These are phyloP conservation scores for Hysterangium stoloniferum DNA, from an alignment of 768 basidiomycete species.

Conservation along the genomic window DNA sequence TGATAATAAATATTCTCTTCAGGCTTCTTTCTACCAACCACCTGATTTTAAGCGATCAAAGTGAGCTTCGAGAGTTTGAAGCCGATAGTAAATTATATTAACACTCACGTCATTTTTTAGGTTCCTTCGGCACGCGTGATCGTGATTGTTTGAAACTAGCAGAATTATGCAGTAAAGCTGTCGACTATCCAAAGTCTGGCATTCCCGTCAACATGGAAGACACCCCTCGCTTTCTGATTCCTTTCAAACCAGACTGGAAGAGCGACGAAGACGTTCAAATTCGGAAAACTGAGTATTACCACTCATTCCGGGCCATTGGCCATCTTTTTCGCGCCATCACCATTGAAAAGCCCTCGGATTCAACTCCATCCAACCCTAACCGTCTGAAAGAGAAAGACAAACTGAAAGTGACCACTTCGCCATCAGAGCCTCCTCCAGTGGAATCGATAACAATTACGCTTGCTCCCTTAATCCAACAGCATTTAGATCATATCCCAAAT, in stretches of 20 bases:
- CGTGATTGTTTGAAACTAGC: conserved; percentile 50
- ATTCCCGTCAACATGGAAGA: conserved; percentile 47
- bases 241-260: conserved; percentile 76
- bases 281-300: conserved; percentile 59
- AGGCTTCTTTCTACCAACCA: conserved; percentile 68
- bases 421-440: not conserved
- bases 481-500: not conserved
- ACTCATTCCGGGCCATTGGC: conserved; percentile 64
- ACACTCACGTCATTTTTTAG: conserved; percentile 5
- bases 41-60: conserved; percentile 30
- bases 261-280: conserved; percentile 45
- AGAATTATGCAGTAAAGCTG: conserved; percentile 54
- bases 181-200: conserved; percentile 78
- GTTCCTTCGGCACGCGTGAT: conserved; percentile 45
- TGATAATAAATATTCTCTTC: conserved; percentile 2
- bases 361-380: not conserved
- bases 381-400: not conserved
- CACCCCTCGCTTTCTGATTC: conserved; percentile 50
- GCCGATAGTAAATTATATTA: conserved; percentile 1
- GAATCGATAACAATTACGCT: not conserved
- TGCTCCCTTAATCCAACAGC: not conserved
- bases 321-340: conserved; percentile 57
- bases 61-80: not conserved
- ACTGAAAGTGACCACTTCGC: too few relatives aligned
- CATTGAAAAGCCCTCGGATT: conserved; percentile 24